phyloP scores from a whole-genome alignment of 2,329 filamentous ascomycete species.

The Exophiala alcalophila region DNA sequence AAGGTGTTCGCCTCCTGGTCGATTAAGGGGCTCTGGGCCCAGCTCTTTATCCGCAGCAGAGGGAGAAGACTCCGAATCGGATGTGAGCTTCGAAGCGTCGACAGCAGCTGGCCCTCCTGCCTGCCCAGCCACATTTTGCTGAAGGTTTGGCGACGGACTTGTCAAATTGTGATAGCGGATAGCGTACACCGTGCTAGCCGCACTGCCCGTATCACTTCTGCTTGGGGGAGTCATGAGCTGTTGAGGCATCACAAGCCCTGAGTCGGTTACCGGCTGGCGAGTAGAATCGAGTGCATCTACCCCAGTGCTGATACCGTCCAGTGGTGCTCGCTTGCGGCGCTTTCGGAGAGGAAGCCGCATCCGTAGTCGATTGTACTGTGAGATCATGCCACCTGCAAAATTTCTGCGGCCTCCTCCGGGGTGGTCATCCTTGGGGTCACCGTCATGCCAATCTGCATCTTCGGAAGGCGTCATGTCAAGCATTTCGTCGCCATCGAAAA shows the following conservation, averaged over 20 bases:
- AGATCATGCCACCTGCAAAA: conserved; percentile 9
- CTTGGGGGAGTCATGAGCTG: conserved; percentile 56
- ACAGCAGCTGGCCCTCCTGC: not conserved
- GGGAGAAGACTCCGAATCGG: conserved; percentile 11
- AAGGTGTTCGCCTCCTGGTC: conserved; percentile 28
- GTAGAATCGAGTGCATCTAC: conserved; percentile 22
- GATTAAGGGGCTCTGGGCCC: conserved; percentile 26
- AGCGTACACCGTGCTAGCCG: conserved; percentile 62
- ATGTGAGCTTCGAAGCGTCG: conserved; percentile 12
- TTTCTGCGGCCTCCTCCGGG: conserved; percentile 12
- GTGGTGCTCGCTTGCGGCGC: conserved; percentile 16
- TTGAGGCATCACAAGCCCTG: conserved; percentile 27
- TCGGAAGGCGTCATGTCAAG: conserved; percentile 64
- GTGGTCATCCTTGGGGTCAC: conserved; percentile 8
- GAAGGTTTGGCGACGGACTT: conserved; percentile 42
- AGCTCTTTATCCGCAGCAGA: conserved; percentile 19
- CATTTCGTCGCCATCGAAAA: conserved; percentile 94
- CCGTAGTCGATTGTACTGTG: conserved; percentile 17
- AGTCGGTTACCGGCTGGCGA: conserved; percentile 40
- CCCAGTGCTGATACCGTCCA: conserved; percentile 23
- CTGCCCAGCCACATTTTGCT: conserved; percentile 5
- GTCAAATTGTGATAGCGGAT: conserved; percentile 59
- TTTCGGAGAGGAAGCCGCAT: conserved; percentile 21
- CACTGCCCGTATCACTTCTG: conserved; percentile 60
- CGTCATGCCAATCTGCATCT: conserved; percentile 50